A percentile compares a stretch with the other conserved stretches of the same genome.
These are phyloP conservation scores for Strobilomyces dryophilus DNA, from an alignment of 768 basidiomycete species.

Conservation along the genomic window DNA sequence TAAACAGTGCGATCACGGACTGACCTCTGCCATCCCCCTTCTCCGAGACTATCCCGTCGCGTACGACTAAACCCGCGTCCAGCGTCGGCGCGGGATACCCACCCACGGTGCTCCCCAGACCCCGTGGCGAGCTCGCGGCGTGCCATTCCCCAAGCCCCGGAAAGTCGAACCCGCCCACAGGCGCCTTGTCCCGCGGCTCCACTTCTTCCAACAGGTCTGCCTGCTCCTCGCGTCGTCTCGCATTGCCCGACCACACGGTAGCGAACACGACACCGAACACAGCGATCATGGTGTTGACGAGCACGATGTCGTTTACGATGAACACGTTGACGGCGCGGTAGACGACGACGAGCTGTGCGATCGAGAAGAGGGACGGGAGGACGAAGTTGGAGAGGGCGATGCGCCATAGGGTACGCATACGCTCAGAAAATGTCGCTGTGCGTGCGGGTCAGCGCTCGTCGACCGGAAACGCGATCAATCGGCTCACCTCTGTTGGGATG, in stretches of 20 bases:
- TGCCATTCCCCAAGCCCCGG: constrained; percentile 20
- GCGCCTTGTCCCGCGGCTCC: neutral
- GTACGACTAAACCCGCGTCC: neutral
- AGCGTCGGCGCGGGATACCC: neutral
- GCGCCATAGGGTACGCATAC: constrained; percentile 24
- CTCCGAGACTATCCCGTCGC: neutral
- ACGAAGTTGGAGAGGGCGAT: constrained; percentile 33
- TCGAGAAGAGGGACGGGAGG: constrained; percentile 29
- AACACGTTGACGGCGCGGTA: constrained; percentile 21
- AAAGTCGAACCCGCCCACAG: neutral
- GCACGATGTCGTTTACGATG: constrained; percentile 24
- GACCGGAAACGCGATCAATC: neutral
- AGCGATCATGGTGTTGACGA: constrained; percentile 29
- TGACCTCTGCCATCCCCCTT: constrained; percentile 1
- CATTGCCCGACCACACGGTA: constrained; percentile 27
- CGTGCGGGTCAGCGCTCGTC: neutral
- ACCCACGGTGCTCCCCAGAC: constrained; percentile 2
- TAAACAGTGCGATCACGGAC: no score
- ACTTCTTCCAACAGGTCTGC: neutral
- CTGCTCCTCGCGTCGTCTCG: neutral
- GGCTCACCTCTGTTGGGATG: constrained; percentile 8
- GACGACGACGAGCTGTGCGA: constrained; percentile 28
- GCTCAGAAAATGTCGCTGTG: constrained; percentile 20
- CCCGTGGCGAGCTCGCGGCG: constrained; percentile 7
- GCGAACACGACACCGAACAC: constrained; percentile 29